Conservation (phyloP, 306 rosid species). For the Quercus bicolor region DNA sequence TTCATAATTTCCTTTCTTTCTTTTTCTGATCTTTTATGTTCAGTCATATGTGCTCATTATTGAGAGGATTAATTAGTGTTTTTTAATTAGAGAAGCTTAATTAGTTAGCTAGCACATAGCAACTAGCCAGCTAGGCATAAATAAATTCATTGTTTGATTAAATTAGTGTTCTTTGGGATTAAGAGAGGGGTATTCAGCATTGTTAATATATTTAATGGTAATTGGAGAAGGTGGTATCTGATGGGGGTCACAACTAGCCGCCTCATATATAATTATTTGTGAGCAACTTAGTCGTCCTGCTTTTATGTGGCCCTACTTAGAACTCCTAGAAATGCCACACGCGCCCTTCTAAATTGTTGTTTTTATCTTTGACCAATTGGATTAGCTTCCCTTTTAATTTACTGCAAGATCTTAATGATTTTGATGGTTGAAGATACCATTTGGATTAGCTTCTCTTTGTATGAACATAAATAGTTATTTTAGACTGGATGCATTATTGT, state of each 20-base stretch:
- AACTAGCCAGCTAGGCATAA: not conserved
- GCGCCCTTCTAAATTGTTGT: not conserved
- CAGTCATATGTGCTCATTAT: too few species aligned
- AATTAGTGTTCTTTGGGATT: not conserved
- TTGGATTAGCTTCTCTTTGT: not conserved
- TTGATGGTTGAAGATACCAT: not conserved
- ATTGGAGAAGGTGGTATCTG: not conserved
- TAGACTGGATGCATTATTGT: not conserved
- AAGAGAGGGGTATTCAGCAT: too few species aligned
- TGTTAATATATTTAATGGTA: too few species aligned
- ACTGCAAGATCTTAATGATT: not conserved
- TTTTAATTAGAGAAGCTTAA: too few species aligned
- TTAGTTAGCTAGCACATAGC: not conserved
- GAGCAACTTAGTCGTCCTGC: not conserved
- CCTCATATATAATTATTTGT: not conserved
- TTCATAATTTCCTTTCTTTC: not conserved
- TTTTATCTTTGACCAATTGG: conserved; percentile 3
- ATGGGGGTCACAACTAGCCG: not conserved
- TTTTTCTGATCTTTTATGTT: too few species aligned
- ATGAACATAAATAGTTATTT: not conserved
- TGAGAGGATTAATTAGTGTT: too few species aligned
- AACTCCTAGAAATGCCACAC: not conserved
- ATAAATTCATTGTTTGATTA: not conserved
- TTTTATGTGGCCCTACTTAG: not conserved
- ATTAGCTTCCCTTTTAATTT: not conserved